Evolutionary conservation across 495 filamentous ascomycete species (phyloP).

Genomic region (Hapsidospora chrysogenum): DNA sequence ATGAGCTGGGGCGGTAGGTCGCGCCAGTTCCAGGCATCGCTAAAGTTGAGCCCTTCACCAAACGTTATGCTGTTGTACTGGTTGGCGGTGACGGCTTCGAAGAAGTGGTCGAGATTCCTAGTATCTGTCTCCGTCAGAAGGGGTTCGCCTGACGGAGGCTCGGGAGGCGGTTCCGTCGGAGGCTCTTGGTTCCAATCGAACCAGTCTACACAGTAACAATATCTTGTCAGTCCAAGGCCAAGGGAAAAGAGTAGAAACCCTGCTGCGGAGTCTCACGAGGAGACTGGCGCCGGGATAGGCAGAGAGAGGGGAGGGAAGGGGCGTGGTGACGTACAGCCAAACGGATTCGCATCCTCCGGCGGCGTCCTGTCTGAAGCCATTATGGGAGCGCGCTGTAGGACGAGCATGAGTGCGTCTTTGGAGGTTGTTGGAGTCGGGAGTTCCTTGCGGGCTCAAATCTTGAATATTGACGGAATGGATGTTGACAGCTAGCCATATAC

Average conservation of each 20-base stretch:
- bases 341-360: constrained; percentile 10
- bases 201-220: too few species aligned
- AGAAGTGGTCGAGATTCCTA: constrained; percentile 44
- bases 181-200: constrained; percentile 32
- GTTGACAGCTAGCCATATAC: too few species aligned
- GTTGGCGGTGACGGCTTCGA: constrained; percentile 37
- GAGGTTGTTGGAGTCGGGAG: too few species aligned
- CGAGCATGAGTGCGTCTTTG: constrained; percentile 23
- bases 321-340: constrained; percentile 38
- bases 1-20: constrained; percentile 43
- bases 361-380: constrained; percentile 28
- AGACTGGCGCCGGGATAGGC: too few species aligned
- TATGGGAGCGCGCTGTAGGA: constrained; percentile 21
- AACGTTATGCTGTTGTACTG: constrained; percentile 35
- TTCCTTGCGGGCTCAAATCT: too few species aligned
- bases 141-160: constrained; percentile 39
- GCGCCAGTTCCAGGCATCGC: constrained; percentile 30
- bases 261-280: too few species aligned
- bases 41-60: constrained; percentile 24
- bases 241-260: too few species aligned
- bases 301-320: constrained; percentile 1
- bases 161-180: constrained; percentile 37
- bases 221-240: background rate
- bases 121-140: constrained; percentile 45
- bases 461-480: too few species aligned